These are phyloP conservation scores for Binderoboletus segoi DNA, from an alignment of 1,284 basidiomycete genomes.

Conservation along the genomic window DNA sequence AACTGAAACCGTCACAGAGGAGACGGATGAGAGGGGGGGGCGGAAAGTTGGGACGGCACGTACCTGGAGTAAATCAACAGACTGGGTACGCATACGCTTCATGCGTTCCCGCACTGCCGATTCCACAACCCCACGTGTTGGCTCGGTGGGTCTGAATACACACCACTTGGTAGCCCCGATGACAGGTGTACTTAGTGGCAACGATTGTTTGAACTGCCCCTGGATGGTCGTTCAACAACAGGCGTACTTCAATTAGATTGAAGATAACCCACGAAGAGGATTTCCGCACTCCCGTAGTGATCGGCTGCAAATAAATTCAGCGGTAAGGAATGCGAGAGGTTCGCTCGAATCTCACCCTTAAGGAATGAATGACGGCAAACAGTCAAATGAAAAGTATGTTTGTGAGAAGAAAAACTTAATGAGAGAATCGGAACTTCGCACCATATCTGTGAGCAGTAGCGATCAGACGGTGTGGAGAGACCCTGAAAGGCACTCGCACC, in stretches of 20 bases:
- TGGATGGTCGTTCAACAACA: slow-evolving; percentile 33
- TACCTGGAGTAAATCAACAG: slow-evolving; percentile 75
- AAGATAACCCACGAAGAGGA: slow-evolving; percentile 62
- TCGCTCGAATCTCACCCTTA: slow-evolving; percentile 21
- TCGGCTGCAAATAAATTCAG: slow-evolving; percentile 54
- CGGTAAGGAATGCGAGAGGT: background rate
- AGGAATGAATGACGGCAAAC: slow-evolving; percentile 5
- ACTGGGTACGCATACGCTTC: slow-evolving; percentile 48
- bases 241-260: background rate
- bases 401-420: slow-evolving; percentile 23
- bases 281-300: slow-evolving; percentile 80
- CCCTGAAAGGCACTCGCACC: slow-evolving; percentile 43
- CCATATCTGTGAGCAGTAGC: slow-evolving; percentile 50
- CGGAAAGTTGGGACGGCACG: slow-evolving; percentile 1
- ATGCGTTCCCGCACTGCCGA: slow-evolving; percentile 72
- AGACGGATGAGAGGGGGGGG: too few species aligned
- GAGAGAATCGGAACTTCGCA: slow-evolving; percentile 33
- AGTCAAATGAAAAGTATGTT: background rate
- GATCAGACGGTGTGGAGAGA: slow-evolving; percentile 7
- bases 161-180: slow-evolving; percentile 84
- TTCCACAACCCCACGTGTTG: slow-evolving; percentile 59
- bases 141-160: slow-evolving; percentile 61
- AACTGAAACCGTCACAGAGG: slow-evolving; percentile 47
- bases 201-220: slow-evolving; percentile 66
- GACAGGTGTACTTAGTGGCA: slow-evolving; percentile 46